Base-by-base conservation (phyloP, 2,329 filamentous ascomycete genomes). In the Phyllosticta citribraziliensis region DNA sequence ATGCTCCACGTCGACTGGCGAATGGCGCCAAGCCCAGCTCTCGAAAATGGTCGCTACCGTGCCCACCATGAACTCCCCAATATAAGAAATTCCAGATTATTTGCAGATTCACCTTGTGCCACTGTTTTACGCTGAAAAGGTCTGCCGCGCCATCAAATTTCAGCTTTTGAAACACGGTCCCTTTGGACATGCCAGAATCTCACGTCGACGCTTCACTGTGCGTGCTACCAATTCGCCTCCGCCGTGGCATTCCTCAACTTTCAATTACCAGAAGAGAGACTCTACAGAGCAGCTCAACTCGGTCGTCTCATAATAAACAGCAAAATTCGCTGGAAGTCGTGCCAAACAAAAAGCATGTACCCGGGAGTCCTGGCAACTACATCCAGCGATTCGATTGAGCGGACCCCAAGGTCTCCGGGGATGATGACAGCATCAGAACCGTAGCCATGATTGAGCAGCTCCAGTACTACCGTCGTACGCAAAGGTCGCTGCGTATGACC, bases 401-500 rank as follows among this genome's bases (percentile, higher is more conserved):
- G 33, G 33, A 40, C 33, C 22, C 33, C 11, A 30, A 30, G 6
- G 12, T 40, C 14, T 9, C 33, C 14, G 33, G 33, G 17, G 11
- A 40, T 40, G 33, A 40, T 40, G 9, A 9, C 14, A 14, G 33
- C 5, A 12, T 17, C 11, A 40, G 11, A 40, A 40, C 11, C 33
- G 33, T 17, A 47, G n/a, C 6, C n/a, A 47, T n/a, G 2, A 8
- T 17, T 17, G 14, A n/a, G 40, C 17, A n/a, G 17, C 6, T n/a
- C 4, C 14, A 47, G 17, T 2, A 3, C 27, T 58, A 85, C 64
- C 81, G 77, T 65, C 74, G 79, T 14, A 91, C 80, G 68, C 87
- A 90, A 52, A 96, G 74, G 77, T 96, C 92, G 64, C 88, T 95
- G 65, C 91, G 80, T 63, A 96, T 82, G 63, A 96, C 86, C 91